phyloP scores from a whole-genome alignment of 2,329 filamentous ascomycete genomes.

The Colletotrichum horii region DNA sequence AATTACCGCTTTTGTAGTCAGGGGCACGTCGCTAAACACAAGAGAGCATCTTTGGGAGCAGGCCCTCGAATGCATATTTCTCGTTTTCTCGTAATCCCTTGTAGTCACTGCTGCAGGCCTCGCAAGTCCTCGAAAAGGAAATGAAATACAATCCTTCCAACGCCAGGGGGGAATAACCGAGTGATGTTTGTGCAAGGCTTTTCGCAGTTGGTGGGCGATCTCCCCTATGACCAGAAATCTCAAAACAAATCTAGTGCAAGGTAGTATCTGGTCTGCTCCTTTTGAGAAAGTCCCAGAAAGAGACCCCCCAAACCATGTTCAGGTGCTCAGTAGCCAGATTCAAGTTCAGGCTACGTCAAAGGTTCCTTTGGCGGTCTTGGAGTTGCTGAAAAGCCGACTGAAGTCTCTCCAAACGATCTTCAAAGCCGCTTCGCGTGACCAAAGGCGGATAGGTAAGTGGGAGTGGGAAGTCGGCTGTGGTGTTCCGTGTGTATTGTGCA shows the following conservation, averaged over 20 bases:
- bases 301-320: not conserved
- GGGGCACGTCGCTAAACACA: not conserved
- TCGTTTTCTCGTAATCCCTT: slow-evolving; percentile 17
- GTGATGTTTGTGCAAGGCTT: not conserved
- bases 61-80: slow-evolving; percentile 2
- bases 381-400: not conserved
- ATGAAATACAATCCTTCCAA: not conserved
- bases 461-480: not conserved
- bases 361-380: not conserved
- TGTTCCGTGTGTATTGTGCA: not conserved
- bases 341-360: not conserved
- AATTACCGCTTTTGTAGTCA: slow-evolving; percentile 8
- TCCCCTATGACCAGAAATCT: not conserved
- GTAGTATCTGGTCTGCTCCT: not conserved
- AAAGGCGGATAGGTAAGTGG: not conserved
- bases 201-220: not conserved
- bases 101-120: slow-evolving; percentile 4
- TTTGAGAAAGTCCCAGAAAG: not conserved
- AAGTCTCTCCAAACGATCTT: not conserved
- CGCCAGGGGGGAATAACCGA: slow-evolving; percentile 14
- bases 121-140: not conserved
- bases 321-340: not conserved
- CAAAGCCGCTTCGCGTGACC: not conserved
- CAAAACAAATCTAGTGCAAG: not conserved
- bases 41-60: not conserved